A percentile compares a stretch with the other conserved stretches of the same genome.
Evolutionary conservation across 2,329 filamentous ascomycete genomes (phyloP).

Genomic region (Alternaria arbusti): DNA sequence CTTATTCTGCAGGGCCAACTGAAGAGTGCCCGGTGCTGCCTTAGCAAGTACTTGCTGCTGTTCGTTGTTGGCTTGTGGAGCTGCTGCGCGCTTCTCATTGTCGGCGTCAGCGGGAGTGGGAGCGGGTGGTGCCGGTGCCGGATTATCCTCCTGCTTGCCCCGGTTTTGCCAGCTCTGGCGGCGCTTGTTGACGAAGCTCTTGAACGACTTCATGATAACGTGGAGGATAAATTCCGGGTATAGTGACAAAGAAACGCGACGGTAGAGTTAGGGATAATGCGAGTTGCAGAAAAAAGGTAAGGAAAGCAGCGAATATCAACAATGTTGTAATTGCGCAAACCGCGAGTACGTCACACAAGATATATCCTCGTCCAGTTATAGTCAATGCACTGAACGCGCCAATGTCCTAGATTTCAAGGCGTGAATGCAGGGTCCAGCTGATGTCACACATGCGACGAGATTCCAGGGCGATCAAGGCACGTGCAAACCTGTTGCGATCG

Average conservation of each 20-base stretch:
- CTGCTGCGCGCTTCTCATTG: conserved; percentile 16
- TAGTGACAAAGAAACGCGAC: background rate
- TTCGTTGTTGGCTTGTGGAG: conserved; percentile 13
- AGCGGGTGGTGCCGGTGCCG: background rate
- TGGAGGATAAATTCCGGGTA: background rate
- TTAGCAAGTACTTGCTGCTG: conserved; percentile 36
- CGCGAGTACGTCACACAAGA: conserved; percentile 9
- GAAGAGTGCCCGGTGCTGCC: conserved; percentile 54
- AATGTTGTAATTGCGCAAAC: background rate
- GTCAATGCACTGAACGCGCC: conserved; percentile 8
- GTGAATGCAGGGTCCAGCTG: conserved; percentile 35
- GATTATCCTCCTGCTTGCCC: conserved; percentile 3
- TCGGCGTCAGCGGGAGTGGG: conserved; percentile 1
- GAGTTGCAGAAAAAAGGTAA: background rate
- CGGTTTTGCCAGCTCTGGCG: conserved; percentile 24
- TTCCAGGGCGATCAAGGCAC: conserved; percentile 1
- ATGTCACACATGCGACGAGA: conserved; percentile 39
- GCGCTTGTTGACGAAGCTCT: conserved; percentile 34
- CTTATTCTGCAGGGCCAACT: conserved; percentile 70
- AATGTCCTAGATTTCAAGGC: conserved; percentile 12
- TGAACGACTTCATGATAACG: conserved; percentile 32
- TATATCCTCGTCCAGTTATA: conserved; percentile 24
- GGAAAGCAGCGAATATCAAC: background rate
- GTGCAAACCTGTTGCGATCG: conserved; percentile 28
- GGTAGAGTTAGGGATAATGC: background rate